Conservation (phyloP, 1,284 basidiomycete genomes). For the Cryptococcus amylolentus region DNA sequence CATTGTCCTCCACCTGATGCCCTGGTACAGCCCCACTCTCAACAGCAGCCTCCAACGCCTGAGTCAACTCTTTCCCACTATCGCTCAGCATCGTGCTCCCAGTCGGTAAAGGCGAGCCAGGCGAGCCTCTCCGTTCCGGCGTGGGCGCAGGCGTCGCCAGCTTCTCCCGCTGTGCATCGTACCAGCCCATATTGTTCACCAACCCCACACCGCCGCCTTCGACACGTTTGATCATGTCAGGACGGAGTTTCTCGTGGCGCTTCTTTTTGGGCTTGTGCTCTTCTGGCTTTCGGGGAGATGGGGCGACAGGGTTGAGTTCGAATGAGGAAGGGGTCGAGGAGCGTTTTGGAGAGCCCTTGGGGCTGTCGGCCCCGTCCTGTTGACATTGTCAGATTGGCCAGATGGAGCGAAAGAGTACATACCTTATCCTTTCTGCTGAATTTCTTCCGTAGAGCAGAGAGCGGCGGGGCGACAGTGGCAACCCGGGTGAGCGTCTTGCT, state of each 20-base stretch:
- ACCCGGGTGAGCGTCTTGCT: slow-evolving; percentile 33
- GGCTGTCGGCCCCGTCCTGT: slow-evolving; percentile 7
- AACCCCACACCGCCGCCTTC: slow-evolving; percentile 68
- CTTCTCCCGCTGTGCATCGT: slow-evolving; percentile 27
- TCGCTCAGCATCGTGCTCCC: not conserved
- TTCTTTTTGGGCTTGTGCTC: slow-evolving; percentile 30
- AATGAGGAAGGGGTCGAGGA: slow-evolving; percentile 20
- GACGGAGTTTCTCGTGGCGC: slow-evolving; percentile 53
- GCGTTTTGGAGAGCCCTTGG: slow-evolving; percentile 7
- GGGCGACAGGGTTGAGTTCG: slow-evolving; percentile 16
- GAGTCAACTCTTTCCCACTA: slow-evolving; percentile 6
- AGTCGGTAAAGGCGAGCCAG: slow-evolving; percentile 4
- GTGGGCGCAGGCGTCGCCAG: slow-evolving; percentile 17
- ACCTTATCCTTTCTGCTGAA: slow-evolving; percentile 8
- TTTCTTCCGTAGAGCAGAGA: slow-evolving; percentile 25
- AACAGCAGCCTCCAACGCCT: slow-evolving; percentile 10
- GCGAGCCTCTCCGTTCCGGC: slow-evolving; percentile 2
- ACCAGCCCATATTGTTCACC: slow-evolving; percentile 71
- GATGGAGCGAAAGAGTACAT: not conserved
- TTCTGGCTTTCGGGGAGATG: slow-evolving; percentile 9
- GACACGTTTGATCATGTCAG: slow-evolving; percentile 82
- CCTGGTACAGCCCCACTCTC: slow-evolving; percentile 4
- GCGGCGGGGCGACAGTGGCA: slow-evolving; percentile 20
- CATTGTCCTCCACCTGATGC: not conserved
- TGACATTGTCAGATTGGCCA: not conserved